Evolutionary conservation across 805 yeast genomes (phyloP), one percentile per base, ranked within the genome.

Genomic region (Zygotorulaspora danielsina): DNA sequence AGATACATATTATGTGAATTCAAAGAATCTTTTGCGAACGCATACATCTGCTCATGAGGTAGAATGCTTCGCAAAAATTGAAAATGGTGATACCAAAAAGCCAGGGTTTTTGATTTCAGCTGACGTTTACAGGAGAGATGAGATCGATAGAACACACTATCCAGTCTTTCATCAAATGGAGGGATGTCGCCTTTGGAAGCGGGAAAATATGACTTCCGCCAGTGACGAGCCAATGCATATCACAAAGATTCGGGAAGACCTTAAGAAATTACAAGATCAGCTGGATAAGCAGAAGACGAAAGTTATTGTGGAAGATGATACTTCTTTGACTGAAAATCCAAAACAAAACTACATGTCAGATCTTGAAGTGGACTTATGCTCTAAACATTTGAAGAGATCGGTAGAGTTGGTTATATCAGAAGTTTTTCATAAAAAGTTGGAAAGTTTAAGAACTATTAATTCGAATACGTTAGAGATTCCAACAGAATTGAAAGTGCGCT

Each of bases 101-200:
- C 88, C 95, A 0, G 97, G 97, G 0, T 93, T 84, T 62, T 73
- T 93, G 48, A 89, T 93, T 33, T 75, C 95, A 9, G 98, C 97
- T 1, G 98, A 93, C 62, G 98, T 93, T 7, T 93, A 89, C 58
- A 74, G 98, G 55, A 75, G 95, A 54, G 98, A 93, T 64, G 96
- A 90, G 54, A 86, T 93, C 41, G 98, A 93, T 63, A 73, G 85
- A 49, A 88, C 97, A 0, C 98, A 93, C 61, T 93, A 93, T 59
- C 97, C 98, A 1, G 97, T 84, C 0, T 93, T 93, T 65, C 97
- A 93, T 56, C 98, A 93, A 63, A 78, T 93, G 87, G 98, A 93
- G 64, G 98, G 97, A 33, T 97, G 96, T 2, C 69, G 93, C 43
- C 62, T 81, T 2, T 93, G 97, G 97, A 66, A 75, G 6, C 67